A percentile compares a stretch with the other conserved stretches of the same genome.
These are phyloP conservation scores for Phymatotrichopsis omnivora DNA, from an alignment of 2,329 filamentous ascomycete species.

Conservation along the genomic window DNA sequence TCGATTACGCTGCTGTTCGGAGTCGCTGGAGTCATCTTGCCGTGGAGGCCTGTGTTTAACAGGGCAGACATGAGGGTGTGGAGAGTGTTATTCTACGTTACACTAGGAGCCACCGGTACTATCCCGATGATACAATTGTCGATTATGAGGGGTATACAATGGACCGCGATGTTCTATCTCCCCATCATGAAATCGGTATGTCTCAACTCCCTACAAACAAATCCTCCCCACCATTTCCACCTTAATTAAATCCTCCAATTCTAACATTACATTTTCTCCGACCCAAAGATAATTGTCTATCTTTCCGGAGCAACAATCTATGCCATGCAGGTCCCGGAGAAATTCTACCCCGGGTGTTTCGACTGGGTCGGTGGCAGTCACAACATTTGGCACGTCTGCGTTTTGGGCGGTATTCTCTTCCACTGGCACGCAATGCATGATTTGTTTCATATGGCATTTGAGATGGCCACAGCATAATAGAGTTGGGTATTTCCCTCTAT, in stretches of 20 bases:
- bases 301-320: conserved; percentile 76
- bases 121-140: conserved; percentile 78
- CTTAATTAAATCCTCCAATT: neutral
- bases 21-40: conserved; percentile 76
- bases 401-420: conserved; percentile 90
- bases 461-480: conserved; percentile 41
- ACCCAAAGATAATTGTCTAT: conserved; percentile 53
- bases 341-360: conserved; percentile 85
- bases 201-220: neutral
- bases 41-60: conserved; percentile 96
- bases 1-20: conserved; percentile 68
- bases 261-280: neutral
- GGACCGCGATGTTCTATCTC: conserved; percentile 82
- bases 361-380: conserved; percentile 93
- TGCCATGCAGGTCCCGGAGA: conserved; percentile 82
- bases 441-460: conserved; percentile 73
- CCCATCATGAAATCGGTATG: conserved; percentile 70
- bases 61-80: conserved; percentile 84
- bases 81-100: conserved; percentile 82
- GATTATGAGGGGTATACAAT: conserved; percentile 63
- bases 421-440: conserved; percentile 95
- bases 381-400: conserved; percentile 94
- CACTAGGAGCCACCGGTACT: conserved; percentile 78
- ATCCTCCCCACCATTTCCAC: neutral
- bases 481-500: too few species aligned